Percentiles rank a stretch among this genome's conserved stretches.
Conservation (phyloP, 176 grass and related monocot genomes). For the Sorghum bicolor region DNA sequence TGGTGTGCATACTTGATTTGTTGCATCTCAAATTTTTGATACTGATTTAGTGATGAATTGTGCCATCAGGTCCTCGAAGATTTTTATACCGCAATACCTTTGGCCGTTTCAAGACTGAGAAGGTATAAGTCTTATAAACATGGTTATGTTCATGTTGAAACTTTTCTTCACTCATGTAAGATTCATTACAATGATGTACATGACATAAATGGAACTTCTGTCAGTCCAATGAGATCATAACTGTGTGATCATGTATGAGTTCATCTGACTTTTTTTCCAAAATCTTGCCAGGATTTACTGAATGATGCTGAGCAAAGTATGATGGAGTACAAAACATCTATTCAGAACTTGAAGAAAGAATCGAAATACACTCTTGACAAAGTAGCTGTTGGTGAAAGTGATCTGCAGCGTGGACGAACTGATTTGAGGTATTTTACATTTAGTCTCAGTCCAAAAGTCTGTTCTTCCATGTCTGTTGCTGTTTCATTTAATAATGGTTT, state of each 20-base stretch:
- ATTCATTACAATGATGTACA: not conserved
- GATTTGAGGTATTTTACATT: conserved; percentile 58
- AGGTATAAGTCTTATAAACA: conserved; percentile 50
- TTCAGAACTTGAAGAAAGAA: conserved; percentile 66
- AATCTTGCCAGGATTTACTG: conserved; percentile 57
- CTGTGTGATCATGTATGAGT: not conserved
- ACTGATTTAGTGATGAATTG: conserved; percentile 27
- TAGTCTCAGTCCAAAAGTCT: not conserved
- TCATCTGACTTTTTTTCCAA: not conserved
- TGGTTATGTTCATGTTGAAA: not conserved
- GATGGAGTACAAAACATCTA: conserved; percentile 62
- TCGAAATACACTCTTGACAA: conserved; percentile 75
- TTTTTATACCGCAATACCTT: conserved; percentile 82
- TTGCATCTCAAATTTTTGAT: not conserved
- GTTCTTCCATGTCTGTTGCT: not conserved
- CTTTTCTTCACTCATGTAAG: conserved; percentile 2
- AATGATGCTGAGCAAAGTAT: conserved; percentile 76
- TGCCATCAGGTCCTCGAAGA: conserved; percentile 65
- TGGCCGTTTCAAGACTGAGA: conserved; percentile 87
- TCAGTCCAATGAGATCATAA: conserved; percentile 4
- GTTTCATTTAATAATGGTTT: conserved; percentile 16
- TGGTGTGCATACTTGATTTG: not conserved
- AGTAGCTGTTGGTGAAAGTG: conserved; percentile 75
- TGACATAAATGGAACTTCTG: not conserved
- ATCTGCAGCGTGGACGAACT: conserved; percentile 65